Evolutionary conservation across 2,329 filamentous ascomycete species (phyloP), one percentile per base, ranked within the genome.

Genomic region (Botrytis squamosa): DNA sequence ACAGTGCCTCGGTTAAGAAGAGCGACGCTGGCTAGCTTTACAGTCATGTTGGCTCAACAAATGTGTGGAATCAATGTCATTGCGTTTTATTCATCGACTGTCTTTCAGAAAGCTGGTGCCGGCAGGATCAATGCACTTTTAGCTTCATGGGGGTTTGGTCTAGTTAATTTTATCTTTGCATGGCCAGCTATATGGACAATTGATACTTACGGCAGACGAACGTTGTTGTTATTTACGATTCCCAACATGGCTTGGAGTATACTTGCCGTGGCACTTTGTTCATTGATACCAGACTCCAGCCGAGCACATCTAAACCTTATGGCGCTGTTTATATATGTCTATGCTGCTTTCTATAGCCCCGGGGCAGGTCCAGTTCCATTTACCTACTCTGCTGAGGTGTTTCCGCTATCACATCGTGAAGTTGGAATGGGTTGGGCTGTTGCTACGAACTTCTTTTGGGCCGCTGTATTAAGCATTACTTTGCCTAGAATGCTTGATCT

Each of bases 1-100:
- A 92, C 89, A 14, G 86, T 93, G 72, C 90, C 91, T 3, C 88
- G 92, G 59, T 84, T 92, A 9, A 87, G 91, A 20, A 87, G 91
- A 57, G 94, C 94, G 4, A 95, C 90, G 8, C 85, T 92, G 29
- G 93, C 93, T 10, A 92, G 93, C 0, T 92, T 90, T 76, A 90
- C 89, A 1, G 92, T 95, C 77, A 97, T 80, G 78, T 76, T 79
- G 59, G 77, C 75, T 18, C 77, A 79, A 88, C 89, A 74, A 85
- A 78, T 77, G 75, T 77, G 60, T 66, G 68, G 72, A 22, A 62
- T 70, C 40, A 74, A 74, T 80, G 92, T 93, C 73, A 91, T 94
- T 72, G 90, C 91, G 0, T 94, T 94, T 81, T 94, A 94, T 82
- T 91, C 89, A 0, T 90, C 89, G 0, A 90, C 89, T 10, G 84